Base-by-base conservation (phyloP, 1,284 basidiomycete genomes). In the Ganoderma multipileum region DNA sequence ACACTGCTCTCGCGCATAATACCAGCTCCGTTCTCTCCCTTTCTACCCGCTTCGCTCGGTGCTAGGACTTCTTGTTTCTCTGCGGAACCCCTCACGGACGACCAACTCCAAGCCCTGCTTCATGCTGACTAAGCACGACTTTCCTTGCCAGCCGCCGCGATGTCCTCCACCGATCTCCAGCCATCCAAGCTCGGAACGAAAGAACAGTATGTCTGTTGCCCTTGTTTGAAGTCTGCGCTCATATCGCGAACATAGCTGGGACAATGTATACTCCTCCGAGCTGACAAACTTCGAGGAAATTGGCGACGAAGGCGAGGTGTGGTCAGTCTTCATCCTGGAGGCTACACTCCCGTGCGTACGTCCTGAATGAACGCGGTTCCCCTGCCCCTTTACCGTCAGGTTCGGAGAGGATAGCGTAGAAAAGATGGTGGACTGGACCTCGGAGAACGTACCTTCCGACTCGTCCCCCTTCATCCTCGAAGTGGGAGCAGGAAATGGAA, bases 221-320 rank as follows among this genome's bases (percentile, higher is more conserved):
- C 8, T 23, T 54, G 5, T 9, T 11, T 12, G 4, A 23, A 16
- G 0, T 12, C 4, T 39, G 7, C n/a, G 16, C 9, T 60, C 59
- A 47, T 20, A 20, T 33, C 33, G 38, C 9, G 2, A 18, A 16
- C 30, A 26, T 60, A 93, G 91, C 78, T 93, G 92, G 92, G 91
- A 94, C 75, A 74, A 82, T 62, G 87, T 91, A 11, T 94, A 93
- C 77, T 82, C 87, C 42, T 84, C 86, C 63, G 95, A 97, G 76
- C 81, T 96, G 23, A 79, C 80, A 57, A 94, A 92, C 76, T 97
- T 95, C 72, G 81, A 90, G 47, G 95, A 95, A 63, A 89, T 91
- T 61, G 92, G 93, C 14, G 94, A 97, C 78, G 94, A 96, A 78
- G 95, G 95, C 47, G 95, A 97, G 80, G 85, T 95, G 33, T 97